Conservation (phyloP, 2,329 filamentous ascomycete species). For the Pyrenophora teres region DNA sequence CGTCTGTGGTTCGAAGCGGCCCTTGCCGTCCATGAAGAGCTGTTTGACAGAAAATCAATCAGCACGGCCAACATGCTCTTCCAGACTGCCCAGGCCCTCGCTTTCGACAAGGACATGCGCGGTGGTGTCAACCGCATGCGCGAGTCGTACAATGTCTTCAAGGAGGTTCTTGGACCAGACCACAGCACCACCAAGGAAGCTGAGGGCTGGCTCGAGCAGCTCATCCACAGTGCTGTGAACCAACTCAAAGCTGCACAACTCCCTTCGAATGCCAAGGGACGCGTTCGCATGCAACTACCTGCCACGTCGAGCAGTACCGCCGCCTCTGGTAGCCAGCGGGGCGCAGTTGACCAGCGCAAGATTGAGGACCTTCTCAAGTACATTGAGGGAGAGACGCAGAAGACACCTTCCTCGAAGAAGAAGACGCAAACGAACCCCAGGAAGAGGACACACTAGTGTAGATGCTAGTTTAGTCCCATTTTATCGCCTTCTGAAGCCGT, state of each 20-base stretch:
- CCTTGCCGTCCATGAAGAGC: conserved; percentile 82
- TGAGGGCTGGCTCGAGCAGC: conserved; percentile 92
- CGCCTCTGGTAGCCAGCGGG: conserved; percentile 45
- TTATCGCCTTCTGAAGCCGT: background rate
- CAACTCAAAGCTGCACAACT: conserved; percentile 80
- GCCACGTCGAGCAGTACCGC: conserved; percentile 60
- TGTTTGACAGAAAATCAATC: conserved; percentile 87
- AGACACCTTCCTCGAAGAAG: conserved; percentile 54
- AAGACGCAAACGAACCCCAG: conserved; percentile 50
- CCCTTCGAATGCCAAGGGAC: conserved; percentile 77
- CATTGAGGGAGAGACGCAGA: conserved; percentile 72
- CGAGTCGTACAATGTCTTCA: conserved; percentile 95
- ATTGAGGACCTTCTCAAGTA: conserved; percentile 94
- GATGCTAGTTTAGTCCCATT: background rate
- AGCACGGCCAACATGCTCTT: conserved; percentile 94
- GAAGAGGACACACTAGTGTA: conserved; percentile 25
- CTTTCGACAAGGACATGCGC: conserved; percentile 94
- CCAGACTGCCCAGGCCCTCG: conserved; percentile 93
- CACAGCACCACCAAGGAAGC: conserved; percentile 99
- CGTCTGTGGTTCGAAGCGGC: conserved; percentile 96
- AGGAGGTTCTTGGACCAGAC: conserved; percentile 79
- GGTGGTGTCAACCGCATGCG: conserved; percentile 91
- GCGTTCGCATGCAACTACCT: conserved; percentile 73
- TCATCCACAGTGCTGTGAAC: conserved; percentile 92
- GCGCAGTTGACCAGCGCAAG: conserved; percentile 71